Evolutionary conservation across 176 grass and related monocot genomes (phyloP).

Genomic region (Sorghum bicolor): DNA sequence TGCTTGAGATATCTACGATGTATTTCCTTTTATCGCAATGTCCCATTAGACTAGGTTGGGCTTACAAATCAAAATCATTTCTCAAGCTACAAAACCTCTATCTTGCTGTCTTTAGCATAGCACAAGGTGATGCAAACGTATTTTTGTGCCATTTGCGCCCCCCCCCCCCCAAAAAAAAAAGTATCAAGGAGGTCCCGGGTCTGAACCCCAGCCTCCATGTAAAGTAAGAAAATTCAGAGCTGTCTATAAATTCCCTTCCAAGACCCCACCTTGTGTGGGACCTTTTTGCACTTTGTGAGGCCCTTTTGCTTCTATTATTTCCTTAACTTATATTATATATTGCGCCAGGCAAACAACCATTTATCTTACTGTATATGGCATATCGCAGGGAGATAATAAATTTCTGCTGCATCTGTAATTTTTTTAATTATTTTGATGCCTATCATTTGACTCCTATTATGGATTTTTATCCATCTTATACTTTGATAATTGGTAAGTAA

Average conservation of each 20-base stretch:
- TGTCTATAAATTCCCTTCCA: not conserved
- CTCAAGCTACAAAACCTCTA: not conserved
- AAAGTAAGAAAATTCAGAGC: not conserved
- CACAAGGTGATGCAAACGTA: not conserved
- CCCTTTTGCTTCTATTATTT: not conserved
- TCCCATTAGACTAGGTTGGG: not conserved
- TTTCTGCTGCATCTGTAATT: not conserved
- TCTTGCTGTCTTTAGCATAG: not conserved
- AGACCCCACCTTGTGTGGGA: not conserved
- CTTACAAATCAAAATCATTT: not conserved
- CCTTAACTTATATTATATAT: not conserved
- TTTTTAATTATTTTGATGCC: not conserved
- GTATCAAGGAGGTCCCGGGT: not conserved
- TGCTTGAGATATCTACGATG: not conserved
- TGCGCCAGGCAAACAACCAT: not conserved
- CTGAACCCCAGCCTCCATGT: not conserved
- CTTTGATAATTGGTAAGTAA: not conserved
- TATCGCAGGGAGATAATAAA: not conserved
- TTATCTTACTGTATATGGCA: not conserved
- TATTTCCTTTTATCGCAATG: not conserved
- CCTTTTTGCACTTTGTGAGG: not conserved
- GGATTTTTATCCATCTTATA: not conserved
- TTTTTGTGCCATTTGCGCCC: not conserved
- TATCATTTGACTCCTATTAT: not conserved
- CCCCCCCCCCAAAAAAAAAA: not conserved